Percentiles rank a stretch among this genome's conserved stretches.
Evolutionary conservation across 192 early-diverging fungal genomes (phyloP).

Genomic region (Mortierella hygrophila): DNA sequence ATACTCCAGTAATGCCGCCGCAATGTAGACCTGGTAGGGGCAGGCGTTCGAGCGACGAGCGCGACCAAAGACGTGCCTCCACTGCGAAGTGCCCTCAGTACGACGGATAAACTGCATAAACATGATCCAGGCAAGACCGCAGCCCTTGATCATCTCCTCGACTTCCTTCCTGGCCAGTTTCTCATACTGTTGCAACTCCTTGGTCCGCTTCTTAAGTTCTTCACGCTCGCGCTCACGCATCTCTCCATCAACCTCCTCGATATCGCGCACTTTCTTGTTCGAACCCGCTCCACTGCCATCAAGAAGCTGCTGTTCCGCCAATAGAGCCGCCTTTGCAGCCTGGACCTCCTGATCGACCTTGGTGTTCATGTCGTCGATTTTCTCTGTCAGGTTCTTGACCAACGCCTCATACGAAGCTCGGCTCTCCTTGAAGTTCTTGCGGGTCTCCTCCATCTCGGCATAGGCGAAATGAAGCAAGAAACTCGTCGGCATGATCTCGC

Average conservation of each 20-base stretch:
- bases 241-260: conserved; percentile 70
- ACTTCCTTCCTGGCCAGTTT: conserved; percentile 66
- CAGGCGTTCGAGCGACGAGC: conserved; percentile 80
- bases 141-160: conserved; percentile 66
- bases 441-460: conserved; percentile 76
- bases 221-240: conserved; percentile 65
- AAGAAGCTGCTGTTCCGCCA: conserved; percentile 51
- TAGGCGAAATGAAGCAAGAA: conserved; percentile 80
- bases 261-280: conserved; percentile 58
- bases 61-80: conserved; percentile 79
- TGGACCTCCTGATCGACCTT: conserved; percentile 61
- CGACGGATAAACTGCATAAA: conserved; percentile 88
- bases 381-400: conserved; percentile 56
- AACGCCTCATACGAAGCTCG: conserved; percentile 68
- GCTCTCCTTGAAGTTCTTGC: conserved; percentile 69
- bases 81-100: conserved; percentile 70
- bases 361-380: conserved; percentile 60
- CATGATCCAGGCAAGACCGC: conserved; percentile 86
- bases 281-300: conserved; percentile 40
- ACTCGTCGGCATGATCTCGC: conserved; percentile 80
- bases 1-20: conserved; percentile 89
- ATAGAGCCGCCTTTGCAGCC: conserved; percentile 48
- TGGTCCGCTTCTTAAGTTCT: conserved; percentile 67
- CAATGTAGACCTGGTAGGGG: conserved; percentile 80
- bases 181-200: conserved; percentile 74